Percentiles rank a stretch among this genome's conserved stretches.
phyloP scores from a whole-genome alignment of 1,284 basidiomycete species.

The Garcileccinum viscosum region DNA sequence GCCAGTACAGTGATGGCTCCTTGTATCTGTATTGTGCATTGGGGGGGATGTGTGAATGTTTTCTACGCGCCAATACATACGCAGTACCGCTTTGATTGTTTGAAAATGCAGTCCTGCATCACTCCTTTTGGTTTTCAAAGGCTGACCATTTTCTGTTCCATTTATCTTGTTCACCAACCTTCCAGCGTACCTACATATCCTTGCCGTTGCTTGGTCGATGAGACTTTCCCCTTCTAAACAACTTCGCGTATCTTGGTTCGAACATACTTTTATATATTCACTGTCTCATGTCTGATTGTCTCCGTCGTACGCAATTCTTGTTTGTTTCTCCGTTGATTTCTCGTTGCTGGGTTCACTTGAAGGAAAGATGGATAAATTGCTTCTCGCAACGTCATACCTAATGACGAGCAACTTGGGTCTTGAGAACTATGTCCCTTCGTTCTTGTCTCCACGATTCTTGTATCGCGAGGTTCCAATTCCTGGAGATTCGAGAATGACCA shows the following conservation, averaged over 20 bases:
- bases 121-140: constrained; percentile 15
- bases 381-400: background rate
- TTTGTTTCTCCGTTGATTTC: background rate
- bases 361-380: background rate
- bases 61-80: constrained; percentile 29
- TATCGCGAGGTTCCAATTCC: too few species aligned
- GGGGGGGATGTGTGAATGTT: constrained; percentile 24
- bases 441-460: too few species aligned
- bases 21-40: constrained; percentile 24
- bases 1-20: constrained; percentile 29
- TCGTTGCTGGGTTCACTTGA: background rate
- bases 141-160: background rate
- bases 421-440: too few species aligned
- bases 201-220: constrained; percentile 8
- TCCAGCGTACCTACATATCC: background rate
- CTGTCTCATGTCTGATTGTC: background rate
- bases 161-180: background rate
- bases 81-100: constrained; percentile 19
- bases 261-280: constrained; percentile 3
- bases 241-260: background rate
- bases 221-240: background rate
- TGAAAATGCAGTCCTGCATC: constrained; percentile 13
- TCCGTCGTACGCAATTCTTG: background rate
- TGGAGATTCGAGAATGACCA: too few species aligned
- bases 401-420: background rate